These are phyloP conservation scores for Russula lepida DNA, from an alignment of 768 basidiomycete species.

Conservation along the genomic window DNA sequence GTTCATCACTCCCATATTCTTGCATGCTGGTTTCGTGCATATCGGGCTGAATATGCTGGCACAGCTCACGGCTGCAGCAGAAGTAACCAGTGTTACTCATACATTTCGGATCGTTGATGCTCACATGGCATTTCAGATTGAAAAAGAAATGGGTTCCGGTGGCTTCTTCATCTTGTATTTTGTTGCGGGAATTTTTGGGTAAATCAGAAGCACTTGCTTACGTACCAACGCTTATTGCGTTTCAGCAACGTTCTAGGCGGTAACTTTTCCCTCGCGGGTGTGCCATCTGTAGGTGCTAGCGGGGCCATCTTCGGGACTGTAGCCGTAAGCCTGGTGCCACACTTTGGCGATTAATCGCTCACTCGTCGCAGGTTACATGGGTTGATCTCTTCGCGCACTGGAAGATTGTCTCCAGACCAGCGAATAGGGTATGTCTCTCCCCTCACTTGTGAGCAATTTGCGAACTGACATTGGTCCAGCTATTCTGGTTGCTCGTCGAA, in stretches of 20 bases:
- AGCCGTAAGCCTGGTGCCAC: constrained; percentile 39
- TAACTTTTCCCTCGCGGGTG: constrained; percentile 84
- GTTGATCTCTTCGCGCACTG: constrained; percentile 90
- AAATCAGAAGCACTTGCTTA: constrained; percentile 16
- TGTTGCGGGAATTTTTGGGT: constrained; percentile 91
- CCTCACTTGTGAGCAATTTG: not conserved
- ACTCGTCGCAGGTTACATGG: constrained; percentile 54
- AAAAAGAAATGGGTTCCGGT: constrained; percentile 83
- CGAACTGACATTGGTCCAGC: constrained; percentile 33
- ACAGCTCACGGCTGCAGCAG: constrained; percentile 70
- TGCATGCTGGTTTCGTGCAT: constrained; percentile 96
- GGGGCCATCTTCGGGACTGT: constrained; percentile 89
- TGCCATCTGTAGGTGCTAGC: constrained; percentile 85
- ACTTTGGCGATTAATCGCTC: constrained; percentile 1
- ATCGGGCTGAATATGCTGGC: constrained; percentile 84
- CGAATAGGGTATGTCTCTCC: constrained; percentile 48
- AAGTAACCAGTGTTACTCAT: constrained; percentile 35
- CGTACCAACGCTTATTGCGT: not conserved
- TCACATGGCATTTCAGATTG: constrained; percentile 43
- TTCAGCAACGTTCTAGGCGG: constrained; percentile 79
- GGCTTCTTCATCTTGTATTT: constrained; percentile 84
- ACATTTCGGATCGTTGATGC: not conserved
- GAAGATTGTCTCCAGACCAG: constrained; percentile 79
- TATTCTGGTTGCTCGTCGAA: constrained; percentile 79
- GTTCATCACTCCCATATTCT: constrained; percentile 52